phyloP scores from a whole-genome alignment of 106 monocot genomes.

The Phalaenopsis equestris region DNA sequence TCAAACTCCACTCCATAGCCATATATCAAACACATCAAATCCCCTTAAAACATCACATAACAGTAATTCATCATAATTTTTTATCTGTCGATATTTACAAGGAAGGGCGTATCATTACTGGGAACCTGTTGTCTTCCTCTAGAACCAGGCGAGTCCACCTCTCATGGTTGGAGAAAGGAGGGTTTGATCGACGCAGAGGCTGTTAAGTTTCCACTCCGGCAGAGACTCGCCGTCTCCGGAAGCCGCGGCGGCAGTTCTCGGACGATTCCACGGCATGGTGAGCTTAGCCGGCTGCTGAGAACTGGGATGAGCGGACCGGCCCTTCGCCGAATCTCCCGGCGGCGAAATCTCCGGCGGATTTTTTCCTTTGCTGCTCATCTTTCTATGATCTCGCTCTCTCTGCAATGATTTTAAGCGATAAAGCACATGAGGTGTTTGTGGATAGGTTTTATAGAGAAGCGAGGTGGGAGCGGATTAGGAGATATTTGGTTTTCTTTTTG shows the following conservation, averaged over 20 bases:
- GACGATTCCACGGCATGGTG: neutral
- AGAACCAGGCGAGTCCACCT: constrained; percentile 10
- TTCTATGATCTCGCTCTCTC: neutral
- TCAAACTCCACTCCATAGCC: neutral
- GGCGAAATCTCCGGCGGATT: neutral
- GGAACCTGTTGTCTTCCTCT: neutral
- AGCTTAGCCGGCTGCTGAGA: neutral
- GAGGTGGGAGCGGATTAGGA: no score
- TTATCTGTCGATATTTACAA: neutral
- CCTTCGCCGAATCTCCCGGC: neutral
- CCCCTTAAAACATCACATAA: neutral
- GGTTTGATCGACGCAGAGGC: constrained; percentile 24
- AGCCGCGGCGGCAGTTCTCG: neutral
- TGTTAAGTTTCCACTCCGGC: constrained; percentile 46
- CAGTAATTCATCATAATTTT: neutral
- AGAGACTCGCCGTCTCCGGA: constrained; percentile 8
- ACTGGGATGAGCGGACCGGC: neutral
- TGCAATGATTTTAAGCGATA: neutral
- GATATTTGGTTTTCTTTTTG: no score
- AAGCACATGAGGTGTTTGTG: neutral
- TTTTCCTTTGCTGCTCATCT: neutral
- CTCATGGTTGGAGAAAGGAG: constrained; percentile 17
- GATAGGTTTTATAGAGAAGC: neutral
- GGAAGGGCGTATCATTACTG: neutral
- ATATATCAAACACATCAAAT: neutral